phyloP scores from a whole-genome alignment of 345 rosid genomes.

The Linum lewisii region DNA sequence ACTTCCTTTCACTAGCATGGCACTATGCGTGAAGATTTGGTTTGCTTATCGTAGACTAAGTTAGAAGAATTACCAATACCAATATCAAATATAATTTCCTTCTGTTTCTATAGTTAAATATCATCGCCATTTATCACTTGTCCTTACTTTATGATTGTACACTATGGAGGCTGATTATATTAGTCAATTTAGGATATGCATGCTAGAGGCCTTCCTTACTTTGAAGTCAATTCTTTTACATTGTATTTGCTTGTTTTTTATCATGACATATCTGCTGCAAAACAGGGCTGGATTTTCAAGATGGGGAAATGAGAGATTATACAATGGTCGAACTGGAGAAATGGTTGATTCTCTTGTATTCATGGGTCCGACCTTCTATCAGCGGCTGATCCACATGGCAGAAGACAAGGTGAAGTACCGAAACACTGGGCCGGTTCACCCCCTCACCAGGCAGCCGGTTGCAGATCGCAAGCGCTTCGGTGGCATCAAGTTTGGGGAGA shows the following conservation, averaged over 20 bases:
- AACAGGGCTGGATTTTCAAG: conserved; percentile 72
- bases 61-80: too few species aligned
- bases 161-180: too few species aligned
- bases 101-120: too few species aligned
- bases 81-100: too few species aligned
- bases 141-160: too few species aligned
- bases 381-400: conserved; percentile 76
- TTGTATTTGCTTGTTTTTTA: too few species aligned
- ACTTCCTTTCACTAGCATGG: too few species aligned
- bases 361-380: conserved; percentile 88
- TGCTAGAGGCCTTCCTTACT: too few species aligned
- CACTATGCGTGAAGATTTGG: neutral
- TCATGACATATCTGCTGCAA: neutral
- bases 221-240: too few species aligned
- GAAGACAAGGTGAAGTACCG: conserved; percentile 89
- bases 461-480: conserved; percentile 81
- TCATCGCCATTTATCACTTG: too few species aligned
- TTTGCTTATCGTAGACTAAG: too few species aligned
- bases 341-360: conserved; percentile 61
- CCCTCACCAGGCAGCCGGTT: conserved; percentile 84
- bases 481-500: conserved; percentile 84
- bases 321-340: conserved; percentile 71
- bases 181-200: too few species aligned
- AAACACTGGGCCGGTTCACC: conserved; percentile 91
- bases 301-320: conserved; percentile 84